Base-by-base conservation (phyloP, 1,284 basidiomycete genomes). In the Mycosarcoma mackinlayi region DNA sequence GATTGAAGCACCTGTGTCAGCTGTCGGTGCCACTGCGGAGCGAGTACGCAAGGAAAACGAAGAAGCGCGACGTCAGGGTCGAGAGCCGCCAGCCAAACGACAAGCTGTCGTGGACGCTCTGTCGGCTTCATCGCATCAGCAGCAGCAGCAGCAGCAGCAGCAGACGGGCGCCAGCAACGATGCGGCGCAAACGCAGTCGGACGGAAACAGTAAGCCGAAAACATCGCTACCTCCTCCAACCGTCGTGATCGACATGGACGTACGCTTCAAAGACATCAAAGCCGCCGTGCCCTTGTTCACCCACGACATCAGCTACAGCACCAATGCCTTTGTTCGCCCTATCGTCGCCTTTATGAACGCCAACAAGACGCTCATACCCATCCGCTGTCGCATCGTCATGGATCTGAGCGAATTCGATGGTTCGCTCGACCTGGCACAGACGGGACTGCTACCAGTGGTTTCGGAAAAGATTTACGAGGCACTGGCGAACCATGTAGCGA, bases 221-320 rank as follows among this genome's bases (percentile, higher is more conserved):
- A 33, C 52, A 5, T 40, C 59, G 27, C 53, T 75, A 24, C 75
- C 76, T 0, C 73, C 72, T 0, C 77, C 73, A 1, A 75, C 84
- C 35, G 88, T 96, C 6, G 84, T 85, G 16, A 89, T 98, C 60
- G 95, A 98, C 81, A 91, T 99, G 73, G 96, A 98, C 84, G 83
- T 99, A 73, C 86, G 96, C 54, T 97, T 99, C 84, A 88, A 94
- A 52, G 96, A 99, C 84, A 84, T 98, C 83, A 98, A 98, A 84
- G 95, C 95, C 28, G 92, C 90, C 11, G 93, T 99, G 16, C 96
- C 95, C 0, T 71, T 82, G 27, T 81, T 81, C 46, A 73, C 76
- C 45, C 66, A 61, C 38, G 78, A 78, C 41, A 82, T 99, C 57
- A 93, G 91, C 52, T 93, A 97, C 80, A 90, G 91, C 64, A 95